These are phyloP conservation scores for Penicillium vulpinum DNA, from an alignment of 2,329 filamentous ascomycete species.

Conservation along the genomic window DNA sequence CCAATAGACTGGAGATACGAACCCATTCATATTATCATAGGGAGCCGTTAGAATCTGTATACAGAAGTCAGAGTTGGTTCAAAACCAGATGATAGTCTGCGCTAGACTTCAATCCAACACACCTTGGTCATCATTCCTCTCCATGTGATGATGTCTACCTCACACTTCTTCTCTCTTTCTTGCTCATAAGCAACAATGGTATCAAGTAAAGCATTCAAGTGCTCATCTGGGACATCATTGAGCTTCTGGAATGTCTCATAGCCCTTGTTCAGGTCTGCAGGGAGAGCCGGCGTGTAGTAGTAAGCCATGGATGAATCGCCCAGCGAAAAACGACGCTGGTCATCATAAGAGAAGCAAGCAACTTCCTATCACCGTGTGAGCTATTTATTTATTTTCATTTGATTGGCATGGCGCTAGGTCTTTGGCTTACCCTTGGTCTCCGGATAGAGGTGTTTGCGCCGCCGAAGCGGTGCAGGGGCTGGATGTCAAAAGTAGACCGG, in stretches of 20 bases:
- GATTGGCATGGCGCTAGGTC: neutral
- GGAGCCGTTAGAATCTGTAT: constrained; percentile 77
- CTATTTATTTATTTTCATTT: neutral
- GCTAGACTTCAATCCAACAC: constrained; percentile 14
- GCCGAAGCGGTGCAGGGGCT: constrained; percentile 68
- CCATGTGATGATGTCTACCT: constrained; percentile 86
- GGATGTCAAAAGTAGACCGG: constrained; percentile 59
- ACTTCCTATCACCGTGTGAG: constrained; percentile 67
- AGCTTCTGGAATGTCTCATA: constrained; percentile 81
- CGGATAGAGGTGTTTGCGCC: constrained; percentile 70
- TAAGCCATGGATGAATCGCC: constrained; percentile 81
- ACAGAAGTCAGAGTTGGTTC: neutral
- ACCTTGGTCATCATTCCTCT: constrained; percentile 99
- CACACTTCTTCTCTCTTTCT: constrained; percentile 64
- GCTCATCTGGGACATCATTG: constrained; percentile 80
- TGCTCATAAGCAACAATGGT: constrained; percentile 74
- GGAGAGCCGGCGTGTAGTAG: constrained; percentile 76
- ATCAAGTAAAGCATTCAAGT: constrained; percentile 78
- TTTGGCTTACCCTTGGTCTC: constrained; percentile 64
- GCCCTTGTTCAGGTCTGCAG: constrained; percentile 73
- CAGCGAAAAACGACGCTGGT: constrained; percentile 72
- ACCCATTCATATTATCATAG: constrained; percentile 80
- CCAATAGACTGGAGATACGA: constrained; percentile 28
- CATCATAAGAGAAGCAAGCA: constrained; percentile 88
- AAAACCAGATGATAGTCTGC: neutral